phyloP scores from a whole-genome alignment of 768 basidiomycete species.

The Boletus rubropictus region DNA sequence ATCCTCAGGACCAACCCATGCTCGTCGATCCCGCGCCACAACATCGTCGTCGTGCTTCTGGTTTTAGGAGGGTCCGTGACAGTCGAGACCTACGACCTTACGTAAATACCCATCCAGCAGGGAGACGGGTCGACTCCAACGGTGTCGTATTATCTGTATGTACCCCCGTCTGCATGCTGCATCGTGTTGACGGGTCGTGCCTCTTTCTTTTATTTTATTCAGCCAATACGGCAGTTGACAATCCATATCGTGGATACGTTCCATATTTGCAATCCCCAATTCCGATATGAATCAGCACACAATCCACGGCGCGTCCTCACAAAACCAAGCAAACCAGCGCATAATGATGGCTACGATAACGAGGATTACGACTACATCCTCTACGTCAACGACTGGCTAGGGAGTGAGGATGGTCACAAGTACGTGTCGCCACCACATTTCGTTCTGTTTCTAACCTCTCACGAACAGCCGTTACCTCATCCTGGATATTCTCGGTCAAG shows the following conservation, averaged over 20 bases:
- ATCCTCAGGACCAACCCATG: conserved; percentile 65
- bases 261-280: conserved; percentile 89
- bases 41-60: conserved; percentile 63
- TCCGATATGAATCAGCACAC: conserved; percentile 90
- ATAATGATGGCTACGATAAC: conserved; percentile 98
- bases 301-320: conserved; percentile 96
- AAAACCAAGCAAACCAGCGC: conserved; percentile 91
- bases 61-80: conserved; percentile 75
- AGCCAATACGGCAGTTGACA: conserved; percentile 69
- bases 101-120: conserved; percentile 53
- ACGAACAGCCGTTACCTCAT: conserved; percentile 75
- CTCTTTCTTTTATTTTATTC: conserved; percentile 7
- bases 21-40: conserved; percentile 53
- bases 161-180: conserved; percentile 14
- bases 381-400: conserved; percentile 97
- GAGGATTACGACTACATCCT: conserved; percentile 99
- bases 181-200: conserved; percentile 6
- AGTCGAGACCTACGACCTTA: conserved; percentile 73
- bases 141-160: conserved; percentile 80
- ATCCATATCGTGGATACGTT: conserved; percentile 86
- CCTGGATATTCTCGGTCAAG: conserved; percentile 96
- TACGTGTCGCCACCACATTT: conserved; percentile 36
- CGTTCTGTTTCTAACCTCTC: conserved; percentile 7
- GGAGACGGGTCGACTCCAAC: conserved; percentile 71
- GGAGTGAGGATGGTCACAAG: conserved; percentile 93